Conservation (phyloP, 768 basidiomycete species). For the Tylopilus sp. region DNA sequence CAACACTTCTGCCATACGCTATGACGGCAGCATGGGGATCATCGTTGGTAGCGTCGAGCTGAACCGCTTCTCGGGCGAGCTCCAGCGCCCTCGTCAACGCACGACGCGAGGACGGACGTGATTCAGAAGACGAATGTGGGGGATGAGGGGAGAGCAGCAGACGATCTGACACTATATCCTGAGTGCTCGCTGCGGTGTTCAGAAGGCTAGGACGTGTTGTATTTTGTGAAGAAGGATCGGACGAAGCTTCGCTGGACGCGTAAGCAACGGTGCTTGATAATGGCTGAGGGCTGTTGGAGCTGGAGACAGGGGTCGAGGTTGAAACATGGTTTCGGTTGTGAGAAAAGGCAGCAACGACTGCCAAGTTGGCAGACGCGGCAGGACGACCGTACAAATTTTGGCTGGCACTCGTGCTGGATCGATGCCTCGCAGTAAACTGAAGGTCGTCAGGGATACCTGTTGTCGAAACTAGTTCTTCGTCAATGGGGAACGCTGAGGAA, state of each 20-base stretch:
- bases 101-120: slow-evolving; percentile 70
- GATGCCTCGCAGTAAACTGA: slow-evolving; percentile 29
- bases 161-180: slow-evolving; percentile 44
- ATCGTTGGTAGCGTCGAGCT: slow-evolving; percentile 83
- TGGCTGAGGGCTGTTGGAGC: slow-evolving; percentile 27
- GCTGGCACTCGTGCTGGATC: slow-evolving; percentile 36
- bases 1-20: slow-evolving; percentile 84
- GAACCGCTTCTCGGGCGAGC: slow-evolving; percentile 85
- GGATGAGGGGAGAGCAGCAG: slow-evolving; percentile 42
- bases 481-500: slow-evolving; percentile 14
- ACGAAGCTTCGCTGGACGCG: slow-evolving; percentile 44
- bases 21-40: slow-evolving; percentile 86
- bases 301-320: slow-evolving; percentile 22
- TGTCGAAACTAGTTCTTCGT: slow-evolving; percentile 19
- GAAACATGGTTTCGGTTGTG: slow-evolving; percentile 43
- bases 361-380: slow-evolving; percentile 46
- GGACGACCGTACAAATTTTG: slow-evolving; percentile 32
- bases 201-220: slow-evolving; percentile 35
- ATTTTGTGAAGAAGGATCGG: slow-evolving; percentile 56
- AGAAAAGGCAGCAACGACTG: slow-evolving; percentile 60
- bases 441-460: slow-evolving; percentile 27
- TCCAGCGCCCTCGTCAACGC: slow-evolving; percentile 85
- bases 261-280: slow-evolving; percentile 23
- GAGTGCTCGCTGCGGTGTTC: slow-evolving; percentile 23
- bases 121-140: slow-evolving; percentile 42